phyloP scores from a whole-genome alignment of 306 rosid genomes.

The Malus sieversii region DNA sequence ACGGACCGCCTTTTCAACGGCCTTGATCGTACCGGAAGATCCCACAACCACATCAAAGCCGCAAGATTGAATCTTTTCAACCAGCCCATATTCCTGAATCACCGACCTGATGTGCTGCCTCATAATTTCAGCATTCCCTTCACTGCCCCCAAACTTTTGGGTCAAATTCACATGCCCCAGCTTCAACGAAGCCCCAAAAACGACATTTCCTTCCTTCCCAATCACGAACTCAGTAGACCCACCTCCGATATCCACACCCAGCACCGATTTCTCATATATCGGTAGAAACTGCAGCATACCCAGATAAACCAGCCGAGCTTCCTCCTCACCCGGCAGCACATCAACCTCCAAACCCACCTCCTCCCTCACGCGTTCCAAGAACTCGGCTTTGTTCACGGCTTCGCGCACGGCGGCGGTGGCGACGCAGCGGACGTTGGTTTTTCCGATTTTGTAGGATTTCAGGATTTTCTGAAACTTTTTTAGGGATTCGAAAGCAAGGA shows the following conservation, averaged over 20 bases:
- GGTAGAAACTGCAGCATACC: slow-evolving; percentile 31
- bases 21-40: slow-evolving; percentile 33
- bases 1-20: slow-evolving; percentile 27
- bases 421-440: slow-evolving; percentile 18
- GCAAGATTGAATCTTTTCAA: slow-evolving; percentile 11
- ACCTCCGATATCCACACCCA: slow-evolving; percentile 36
- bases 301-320: slow-evolving; percentile 31
- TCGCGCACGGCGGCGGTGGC: slow-evolving; percentile 37
- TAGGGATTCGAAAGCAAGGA: slow-evolving; percentile 21
- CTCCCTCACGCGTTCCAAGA: slow-evolving; percentile 9
- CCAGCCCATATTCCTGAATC: slow-evolving; percentile 20
- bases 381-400: slow-evolving; percentile 22
- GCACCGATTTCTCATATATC: slow-evolving; percentile 12
- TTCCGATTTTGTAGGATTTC: slow-evolving; percentile 4
- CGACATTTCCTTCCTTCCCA: slow-evolving; percentile 23
- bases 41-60: slow-evolving; percentile 33
- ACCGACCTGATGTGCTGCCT: slow-evolving; percentile 22
- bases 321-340: slow-evolving; percentile 36
- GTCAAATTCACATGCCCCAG: slow-evolving; percentile 37
- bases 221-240: slow-evolving; percentile 43
- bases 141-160: slow-evolving; percentile 14
- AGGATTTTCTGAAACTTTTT: slow-evolving; percentile 8
- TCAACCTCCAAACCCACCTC: slow-evolving; percentile 21
- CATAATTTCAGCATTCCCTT: slow-evolving; percentile 4
- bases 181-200: slow-evolving; percentile 25